Conservation (phyloP, 2,329 filamentous ascomycete species). For the Pseudopyricularia cyperi region DNA sequence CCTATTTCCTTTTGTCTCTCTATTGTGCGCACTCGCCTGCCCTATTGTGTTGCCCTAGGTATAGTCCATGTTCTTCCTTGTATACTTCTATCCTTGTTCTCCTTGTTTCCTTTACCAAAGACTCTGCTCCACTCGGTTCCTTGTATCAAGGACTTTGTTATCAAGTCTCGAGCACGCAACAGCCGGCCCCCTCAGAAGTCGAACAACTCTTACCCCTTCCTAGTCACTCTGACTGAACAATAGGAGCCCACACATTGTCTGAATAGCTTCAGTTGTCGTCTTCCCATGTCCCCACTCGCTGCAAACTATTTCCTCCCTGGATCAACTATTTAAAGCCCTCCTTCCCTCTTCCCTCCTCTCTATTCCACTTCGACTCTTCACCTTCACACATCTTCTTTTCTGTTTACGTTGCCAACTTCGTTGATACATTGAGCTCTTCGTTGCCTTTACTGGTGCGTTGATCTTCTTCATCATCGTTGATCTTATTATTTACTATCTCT, state of each 20-base stretch:
- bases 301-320: background rate
- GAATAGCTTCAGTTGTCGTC: background rate
- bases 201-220: background rate
- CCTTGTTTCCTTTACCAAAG: background rate
- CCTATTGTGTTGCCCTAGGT: no score
- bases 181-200: background rate
- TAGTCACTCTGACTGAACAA: background rate
- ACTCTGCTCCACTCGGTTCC: background rate
- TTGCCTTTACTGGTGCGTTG: background rate
- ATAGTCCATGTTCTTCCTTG: no score
- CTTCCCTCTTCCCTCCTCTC: background rate
- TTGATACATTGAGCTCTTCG: background rate
- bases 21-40: no score
- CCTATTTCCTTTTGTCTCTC: no score
- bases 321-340: background rate
- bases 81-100: background rate
- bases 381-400: background rate
- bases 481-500: background rate
- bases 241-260: background rate
- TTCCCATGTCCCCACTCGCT: background rate
- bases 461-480: background rate
- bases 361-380: background rate
- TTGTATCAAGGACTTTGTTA: background rate
- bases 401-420: background rate
- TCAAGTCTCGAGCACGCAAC: background rate